phyloP scores from a whole-genome alignment of 306 rosid species.

The Hippophae tibetana region DNA sequence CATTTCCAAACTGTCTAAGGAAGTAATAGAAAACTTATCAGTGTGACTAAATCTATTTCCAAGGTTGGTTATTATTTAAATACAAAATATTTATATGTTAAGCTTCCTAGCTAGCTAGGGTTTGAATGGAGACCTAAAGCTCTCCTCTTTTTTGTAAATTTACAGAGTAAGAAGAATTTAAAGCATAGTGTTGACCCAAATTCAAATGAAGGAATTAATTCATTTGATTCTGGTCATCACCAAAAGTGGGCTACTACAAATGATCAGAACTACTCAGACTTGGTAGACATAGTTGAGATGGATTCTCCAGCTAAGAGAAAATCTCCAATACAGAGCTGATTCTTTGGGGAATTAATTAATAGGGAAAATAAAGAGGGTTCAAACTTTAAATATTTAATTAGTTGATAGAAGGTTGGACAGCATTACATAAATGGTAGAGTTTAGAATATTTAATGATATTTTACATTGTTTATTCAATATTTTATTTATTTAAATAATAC shows the following conservation, averaged over 20 bases:
- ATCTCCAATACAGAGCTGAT: constrained; percentile 74
- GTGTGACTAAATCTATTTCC: constrained; percentile 16
- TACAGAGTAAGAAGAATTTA: constrained; percentile 18
- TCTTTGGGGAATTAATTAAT: constrained; percentile 6
- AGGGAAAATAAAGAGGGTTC: background rate
- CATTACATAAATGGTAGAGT: constrained; percentile 63
- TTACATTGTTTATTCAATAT: too few species aligned
- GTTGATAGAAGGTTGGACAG: constrained; percentile 29
- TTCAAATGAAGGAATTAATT: constrained; percentile 16
- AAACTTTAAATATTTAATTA: background rate
- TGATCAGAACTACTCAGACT: constrained; percentile 31
- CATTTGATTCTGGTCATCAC: constrained; percentile 13
- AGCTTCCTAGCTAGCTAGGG: background rate
- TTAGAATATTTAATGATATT: constrained; percentile 33
- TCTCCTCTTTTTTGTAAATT: background rate
- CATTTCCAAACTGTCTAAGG: constrained; percentile 40
- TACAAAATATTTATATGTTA: background rate
- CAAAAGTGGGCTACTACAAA: constrained; percentile 3
- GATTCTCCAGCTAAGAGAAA: constrained; percentile 81
- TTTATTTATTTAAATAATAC: too few species aligned
- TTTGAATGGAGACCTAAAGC: background rate
- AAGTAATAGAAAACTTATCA: constrained; percentile 51
- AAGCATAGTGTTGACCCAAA: constrained; percentile 9
- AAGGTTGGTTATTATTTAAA: constrained; percentile 41
- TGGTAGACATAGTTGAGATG: constrained; percentile 63